Evolutionary conservation across 2,329 filamentous ascomycete species (phyloP).

Genomic region (Rutstroemia sp.): DNA sequence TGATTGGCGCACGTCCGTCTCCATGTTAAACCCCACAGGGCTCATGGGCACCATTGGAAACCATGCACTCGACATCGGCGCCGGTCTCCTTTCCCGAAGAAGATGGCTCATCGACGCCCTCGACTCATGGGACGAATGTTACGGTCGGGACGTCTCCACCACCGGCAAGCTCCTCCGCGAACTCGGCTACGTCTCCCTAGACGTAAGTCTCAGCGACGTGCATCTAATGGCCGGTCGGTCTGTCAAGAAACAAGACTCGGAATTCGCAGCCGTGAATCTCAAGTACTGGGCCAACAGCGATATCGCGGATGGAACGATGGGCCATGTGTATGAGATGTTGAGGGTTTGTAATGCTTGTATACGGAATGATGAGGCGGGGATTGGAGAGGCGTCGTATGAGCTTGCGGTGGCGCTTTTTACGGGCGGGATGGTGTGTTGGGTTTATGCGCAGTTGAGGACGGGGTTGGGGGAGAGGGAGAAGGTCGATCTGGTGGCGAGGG

Average conservation of each 20-base stretch:
- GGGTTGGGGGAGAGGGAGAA: slow-evolving; percentile 1
- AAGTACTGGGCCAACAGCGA: slow-evolving; percentile 25
- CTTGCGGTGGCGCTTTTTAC: slow-evolving; percentile 24
- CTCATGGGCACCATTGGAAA: slow-evolving; percentile 22
- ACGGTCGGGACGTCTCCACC: slow-evolving; percentile 10
- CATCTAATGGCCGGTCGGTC: slow-evolving; percentile 25
- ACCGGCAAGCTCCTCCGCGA: slow-evolving; percentile 19
- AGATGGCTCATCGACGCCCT: slow-evolving; percentile 23
- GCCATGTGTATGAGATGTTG: slow-evolving; percentile 16
- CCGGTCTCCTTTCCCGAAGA: slow-evolving; percentile 14
- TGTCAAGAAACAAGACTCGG: slow-evolving; percentile 18
- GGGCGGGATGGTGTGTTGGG: slow-evolving; percentile 26
- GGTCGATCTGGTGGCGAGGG: slow-evolving; percentile 15
- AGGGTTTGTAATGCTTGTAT: not conserved
- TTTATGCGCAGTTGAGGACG: slow-evolving; percentile 20
- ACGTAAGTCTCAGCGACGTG: slow-evolving; percentile 24
- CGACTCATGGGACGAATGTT: slow-evolving; percentile 23
- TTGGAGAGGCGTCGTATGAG: slow-evolving; percentile 15
- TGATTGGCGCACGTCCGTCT: slow-evolving; percentile 25
- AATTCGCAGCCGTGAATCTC: slow-evolving; percentile 25
- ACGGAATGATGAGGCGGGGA: not conserved
- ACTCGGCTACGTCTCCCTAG: slow-evolving; percentile 22
- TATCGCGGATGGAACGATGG: slow-evolving; percentile 21
- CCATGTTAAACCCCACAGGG: slow-evolving; percentile 26
- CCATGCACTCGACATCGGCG: slow-evolving; percentile 21